Base-by-base conservation (phyloP, 2,329 filamentous ascomycete genomes). In the Chalaropsis ovoidea region DNA sequence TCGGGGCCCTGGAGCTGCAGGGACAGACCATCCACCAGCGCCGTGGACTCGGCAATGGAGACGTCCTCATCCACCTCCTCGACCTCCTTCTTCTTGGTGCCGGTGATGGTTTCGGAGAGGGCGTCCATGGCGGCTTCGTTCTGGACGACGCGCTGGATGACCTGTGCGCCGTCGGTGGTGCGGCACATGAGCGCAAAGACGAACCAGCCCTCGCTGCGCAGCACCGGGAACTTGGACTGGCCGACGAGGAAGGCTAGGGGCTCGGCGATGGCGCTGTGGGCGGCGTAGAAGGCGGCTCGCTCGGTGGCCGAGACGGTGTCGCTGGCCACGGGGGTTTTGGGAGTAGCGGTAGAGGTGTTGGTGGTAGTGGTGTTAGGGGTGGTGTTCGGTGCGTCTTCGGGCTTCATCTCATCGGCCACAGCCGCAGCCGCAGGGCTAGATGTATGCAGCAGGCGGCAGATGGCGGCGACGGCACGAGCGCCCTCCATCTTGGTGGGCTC, bases 161-260 rank as follows among this genome's bases (percentile, higher is more conserved):
- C 73, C 1, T 72, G 70, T 1, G 80, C 79, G 7, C 82, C 82
- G 43, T 81, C 78, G 1, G 71, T 65, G 1, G 79, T 78, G 35
- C 82, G 77, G 49, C 79, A 78, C 78, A 86, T 82, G 42, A 86
- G 77, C 1, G 84, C 84, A 63, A 85, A 77, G 5, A 84, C 79
- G 68, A 86, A 86, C 79, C 83, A 82, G 2, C 80, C 78, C 70
- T 87, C 84, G 47, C 82, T 84, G 19, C 81, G 77, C 1, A 87
- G 75, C 1, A 80, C 76, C 0, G 82, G 81, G 77, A 83, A 86
- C 69, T 82, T 84, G 2, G 73, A 74, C 70, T 86, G 84, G 1
- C 76, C 78, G 27, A 84, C 75, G 31, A 86, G 77, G 69, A 79
- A 82, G 0, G 77, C 71, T 6, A 87, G 75, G 0, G 78, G 74